phyloP scores from a whole-genome alignment of 495 filamentous ascomycete genomes.

The Tuber magnatum region DNA sequence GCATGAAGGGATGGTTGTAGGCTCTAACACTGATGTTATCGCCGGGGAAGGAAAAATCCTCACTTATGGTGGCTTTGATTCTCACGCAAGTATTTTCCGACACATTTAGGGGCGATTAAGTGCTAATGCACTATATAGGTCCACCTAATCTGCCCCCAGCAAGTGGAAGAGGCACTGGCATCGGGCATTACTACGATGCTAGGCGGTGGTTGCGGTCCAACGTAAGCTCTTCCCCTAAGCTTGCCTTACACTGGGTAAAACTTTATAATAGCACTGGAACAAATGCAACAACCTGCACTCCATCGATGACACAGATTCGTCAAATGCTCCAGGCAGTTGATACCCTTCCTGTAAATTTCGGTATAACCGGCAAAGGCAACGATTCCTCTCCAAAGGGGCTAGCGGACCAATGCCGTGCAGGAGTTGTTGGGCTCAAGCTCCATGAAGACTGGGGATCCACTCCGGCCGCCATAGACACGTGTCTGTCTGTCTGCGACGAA shows the following conservation, averaged over 20 bases:
- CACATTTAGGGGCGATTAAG: neutral
- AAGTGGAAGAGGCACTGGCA: conserved; percentile 75
- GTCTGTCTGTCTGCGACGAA: conserved; percentile 79
- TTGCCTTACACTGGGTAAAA: neutral
- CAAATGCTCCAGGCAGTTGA: conserved; percentile 93
- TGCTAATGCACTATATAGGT: conserved; percentile 46
- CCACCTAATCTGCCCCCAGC: conserved; percentile 95
- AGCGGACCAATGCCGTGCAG: conserved; percentile 72
- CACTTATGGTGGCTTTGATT: conserved; percentile 85
- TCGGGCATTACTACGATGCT: conserved; percentile 89
- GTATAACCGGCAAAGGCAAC: conserved; percentile 95
- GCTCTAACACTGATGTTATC: conserved; percentile 90
- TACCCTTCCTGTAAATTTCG: conserved; percentile 77
- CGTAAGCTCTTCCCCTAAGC: conserved; percentile 43
- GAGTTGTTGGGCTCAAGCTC: conserved; percentile 84
- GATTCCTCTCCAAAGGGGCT: conserved; percentile 68
- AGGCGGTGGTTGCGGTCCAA: conserved; percentile 85
- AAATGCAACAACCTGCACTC: conserved; percentile 92
- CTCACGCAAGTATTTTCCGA: conserved; percentile 48
- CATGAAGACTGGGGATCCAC: conserved; percentile 98
- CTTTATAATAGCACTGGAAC: conserved; percentile 63
- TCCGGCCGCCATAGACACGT: conserved; percentile 86
- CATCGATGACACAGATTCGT: conserved; percentile 71
- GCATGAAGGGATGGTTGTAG: conserved; percentile 68
- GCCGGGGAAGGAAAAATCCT: conserved; percentile 89